These are phyloP conservation scores for Anaeramoeba ignava DNA, from an alignment of 78 protist species.

Conservation along the genomic window DNA sequence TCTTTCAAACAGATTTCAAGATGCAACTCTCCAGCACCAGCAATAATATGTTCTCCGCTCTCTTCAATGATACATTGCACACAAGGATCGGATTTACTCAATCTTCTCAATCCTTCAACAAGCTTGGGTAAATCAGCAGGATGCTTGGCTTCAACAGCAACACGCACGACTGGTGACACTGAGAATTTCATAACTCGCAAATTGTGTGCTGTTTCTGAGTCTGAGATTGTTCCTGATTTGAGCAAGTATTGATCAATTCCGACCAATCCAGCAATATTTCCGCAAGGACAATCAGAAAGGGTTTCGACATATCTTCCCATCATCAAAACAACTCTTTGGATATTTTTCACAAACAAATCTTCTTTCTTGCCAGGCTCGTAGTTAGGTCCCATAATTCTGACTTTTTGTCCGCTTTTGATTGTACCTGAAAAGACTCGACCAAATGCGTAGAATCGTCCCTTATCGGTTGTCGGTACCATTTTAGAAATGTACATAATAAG, in stretches of 20 bases:
- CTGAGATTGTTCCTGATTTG: constrained; percentile 1
- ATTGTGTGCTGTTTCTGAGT: neutral
- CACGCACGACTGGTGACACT: constrained; percentile 15
- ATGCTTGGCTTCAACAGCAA: constrained; percentile 6
- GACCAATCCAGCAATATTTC: neutral
- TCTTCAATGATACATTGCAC: constrained; percentile 52
- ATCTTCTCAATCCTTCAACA: constrained; percentile 52
- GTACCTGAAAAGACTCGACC: constrained; percentile 72
- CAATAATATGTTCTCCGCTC: constrained; percentile 80
- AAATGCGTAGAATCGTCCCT: constrained; percentile 57
- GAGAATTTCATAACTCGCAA: constrained; percentile 2
- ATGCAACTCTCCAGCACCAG: constrained; percentile 80
- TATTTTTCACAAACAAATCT: neutral
- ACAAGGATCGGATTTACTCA: constrained; percentile 80
- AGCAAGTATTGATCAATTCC: neutral
- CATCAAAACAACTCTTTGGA: neutral
- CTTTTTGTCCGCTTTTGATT: constrained; percentile 29
- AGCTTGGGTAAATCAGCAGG: constrained; percentile 36
- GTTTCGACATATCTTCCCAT: neutral
- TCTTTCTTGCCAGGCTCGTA: constrained; percentile 8
- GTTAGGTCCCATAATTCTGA: constrained; percentile 49
- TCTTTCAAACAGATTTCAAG: constrained; percentile 68
- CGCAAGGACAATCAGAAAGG: neutral
- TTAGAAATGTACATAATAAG: constrained; percentile 45
- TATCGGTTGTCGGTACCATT: constrained; percentile 52